Evolutionary conservation across 1,284 basidiomycete species (phyloP).

Genomic region (Leccinum pallidistipes): DNA sequence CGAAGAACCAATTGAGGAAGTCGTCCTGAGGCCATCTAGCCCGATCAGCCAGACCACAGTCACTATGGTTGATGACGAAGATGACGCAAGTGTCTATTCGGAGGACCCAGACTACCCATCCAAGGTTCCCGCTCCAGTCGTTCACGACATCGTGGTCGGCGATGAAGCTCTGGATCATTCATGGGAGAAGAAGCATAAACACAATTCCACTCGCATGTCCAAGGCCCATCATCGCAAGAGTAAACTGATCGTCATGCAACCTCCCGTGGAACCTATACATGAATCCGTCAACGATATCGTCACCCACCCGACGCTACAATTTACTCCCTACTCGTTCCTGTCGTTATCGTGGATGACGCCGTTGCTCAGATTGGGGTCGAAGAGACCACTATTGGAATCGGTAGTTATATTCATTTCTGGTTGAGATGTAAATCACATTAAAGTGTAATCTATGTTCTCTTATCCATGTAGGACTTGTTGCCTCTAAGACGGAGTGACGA

Average conservation of each 20-base stretch:
- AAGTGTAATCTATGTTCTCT: slow-evolving; percentile 15
- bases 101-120: slow-evolving; percentile 4
- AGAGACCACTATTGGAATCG: slow-evolving; percentile 33
- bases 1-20: slow-evolving; percentile 12
- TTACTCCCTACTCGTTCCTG: slow-evolving; percentile 16
- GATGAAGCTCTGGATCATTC: slow-evolving; percentile 4
- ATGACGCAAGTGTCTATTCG: slow-evolving; percentile 8
- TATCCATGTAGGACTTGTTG: slow-evolving; percentile 24
- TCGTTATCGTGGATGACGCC: slow-evolving; percentile 31
- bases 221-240: slow-evolving; percentile 15
- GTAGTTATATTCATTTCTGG: slow-evolving; percentile 32
- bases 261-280: slow-evolving; percentile 18
- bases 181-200: slow-evolving; percentile 4
- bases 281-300: slow-evolving; percentile 19
- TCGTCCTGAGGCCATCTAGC: slow-evolving; percentile 4
- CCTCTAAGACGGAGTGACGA: slow-evolving; percentile 31
- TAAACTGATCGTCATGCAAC: slow-evolving; percentile 26
- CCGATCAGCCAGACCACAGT: slow-evolving; percentile 22
- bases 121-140: slow-evolving; percentile 2
- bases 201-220: background rate
- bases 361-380: slow-evolving; percentile 25
- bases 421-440: slow-evolving; percentile 22
- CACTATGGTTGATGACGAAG: slow-evolving; percentile 26
- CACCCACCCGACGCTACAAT: slow-evolving; percentile 24
- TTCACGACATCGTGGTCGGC: slow-evolving; percentile 1